Evolutionary conservation across 2,329 filamentous ascomycete genomes (phyloP).

Genomic region (Ophiosphaerella narmari): DNA sequence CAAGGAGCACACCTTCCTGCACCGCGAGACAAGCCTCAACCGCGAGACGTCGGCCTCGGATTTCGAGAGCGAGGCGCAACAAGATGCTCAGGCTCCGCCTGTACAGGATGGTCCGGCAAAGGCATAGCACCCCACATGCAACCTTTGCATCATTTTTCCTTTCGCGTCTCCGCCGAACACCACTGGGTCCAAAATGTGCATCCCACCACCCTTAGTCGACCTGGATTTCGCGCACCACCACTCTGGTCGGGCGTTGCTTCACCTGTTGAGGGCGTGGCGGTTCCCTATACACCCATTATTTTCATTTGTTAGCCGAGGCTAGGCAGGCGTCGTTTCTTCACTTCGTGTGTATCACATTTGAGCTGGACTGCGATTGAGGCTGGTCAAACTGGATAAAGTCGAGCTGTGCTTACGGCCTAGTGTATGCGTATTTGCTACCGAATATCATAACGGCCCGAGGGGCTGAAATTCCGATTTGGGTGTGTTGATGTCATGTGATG

Average conservation of each 20-base stretch:
- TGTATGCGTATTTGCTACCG: constrained; percentile 2
- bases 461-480: background rate
- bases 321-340: constrained; percentile 10
- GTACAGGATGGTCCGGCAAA: constrained; percentile 21
- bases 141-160: constrained; percentile 4
- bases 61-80: constrained; percentile 49
- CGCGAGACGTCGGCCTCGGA: constrained; percentile 76
- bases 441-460: background rate
- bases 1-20: constrained; percentile 87
- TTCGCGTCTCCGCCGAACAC: constrained; percentile 5
- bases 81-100: background rate
- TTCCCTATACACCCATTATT: constrained; percentile 7
- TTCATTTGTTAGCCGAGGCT: constrained; percentile 1
- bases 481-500: no score
- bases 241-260: constrained; percentile 18
- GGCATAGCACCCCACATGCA: constrained; percentile 16
- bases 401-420: background rate
- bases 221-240: constrained; percentile 11
- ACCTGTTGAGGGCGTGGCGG: background rate
- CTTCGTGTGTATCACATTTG: constrained; percentile 26
- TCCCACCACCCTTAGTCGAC: constrained; percentile 14
- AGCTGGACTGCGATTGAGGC: constrained; percentile 2
- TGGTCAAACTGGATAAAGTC: background rate
- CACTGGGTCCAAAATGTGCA: constrained; percentile 23
- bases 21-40: constrained; percentile 77